phyloP scores from a whole-genome alignment of 768 basidiomycete genomes.

The Russula emetica region DNA sequence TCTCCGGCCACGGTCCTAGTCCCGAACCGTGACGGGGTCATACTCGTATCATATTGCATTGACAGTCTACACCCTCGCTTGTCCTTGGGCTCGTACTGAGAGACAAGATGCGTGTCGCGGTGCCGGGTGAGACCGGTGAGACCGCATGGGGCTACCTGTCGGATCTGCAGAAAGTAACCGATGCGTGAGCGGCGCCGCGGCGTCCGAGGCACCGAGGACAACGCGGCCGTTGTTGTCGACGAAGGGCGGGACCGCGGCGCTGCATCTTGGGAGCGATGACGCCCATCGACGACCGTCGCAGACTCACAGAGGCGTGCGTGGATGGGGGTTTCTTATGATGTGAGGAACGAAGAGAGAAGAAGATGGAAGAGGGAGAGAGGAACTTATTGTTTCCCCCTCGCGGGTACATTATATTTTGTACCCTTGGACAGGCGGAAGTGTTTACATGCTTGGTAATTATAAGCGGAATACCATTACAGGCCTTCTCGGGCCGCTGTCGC shows the following conservation, averaged over 20 bases:
- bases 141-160: conserved; percentile 13
- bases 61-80: conserved; percentile 26
- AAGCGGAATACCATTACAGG: no score
- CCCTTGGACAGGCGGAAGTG: no score
- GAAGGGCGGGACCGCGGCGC: not conserved
- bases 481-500: no score
- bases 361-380: no score
- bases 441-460: no score
- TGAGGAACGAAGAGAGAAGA: no score
- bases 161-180: not conserved
- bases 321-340: conserved; percentile 2
- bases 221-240: not conserved
- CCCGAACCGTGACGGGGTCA: not conserved
- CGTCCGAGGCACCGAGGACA: no score
- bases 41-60: conserved; percentile 21
- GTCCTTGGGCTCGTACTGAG: conserved; percentile 18
- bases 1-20: conserved; percentile 15
- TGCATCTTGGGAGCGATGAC: not conserved
- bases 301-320: not conserved
- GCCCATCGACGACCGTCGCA: not conserved
- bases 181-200: not conserved
- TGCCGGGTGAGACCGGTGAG: not conserved
- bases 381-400: no score
- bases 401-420: no score
- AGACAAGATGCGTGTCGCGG: not conserved